Evolutionary conservation across 2,329 filamentous ascomycete genomes (phyloP).

Genomic region (Cytospora piceicola): DNA sequence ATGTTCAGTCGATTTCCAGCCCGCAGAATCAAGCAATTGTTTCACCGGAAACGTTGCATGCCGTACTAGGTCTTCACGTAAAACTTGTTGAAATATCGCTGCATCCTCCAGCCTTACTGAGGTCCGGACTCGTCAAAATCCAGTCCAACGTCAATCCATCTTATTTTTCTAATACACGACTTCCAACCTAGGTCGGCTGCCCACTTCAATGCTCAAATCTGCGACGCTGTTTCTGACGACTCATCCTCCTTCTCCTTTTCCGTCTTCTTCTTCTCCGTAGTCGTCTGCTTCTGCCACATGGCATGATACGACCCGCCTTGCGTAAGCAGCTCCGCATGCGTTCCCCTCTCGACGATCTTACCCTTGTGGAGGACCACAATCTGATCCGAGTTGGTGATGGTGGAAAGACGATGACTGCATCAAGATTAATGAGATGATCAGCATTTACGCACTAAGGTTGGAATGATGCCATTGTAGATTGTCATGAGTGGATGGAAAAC

Average conservation of each 20-base stretch:
- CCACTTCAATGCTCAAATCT: neutral
- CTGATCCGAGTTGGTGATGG: slow-evolving; percentile 58
- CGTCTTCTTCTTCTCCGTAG: slow-evolving; percentile 44
- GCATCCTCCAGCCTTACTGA: too few relatives aligned
- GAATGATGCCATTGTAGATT: neutral
- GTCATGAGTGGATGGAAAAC: slow-evolving; percentile 27
- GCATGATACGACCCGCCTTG: slow-evolving; percentile 52
- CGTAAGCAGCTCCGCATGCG: slow-evolving; percentile 51
- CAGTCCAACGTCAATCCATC: neutral
- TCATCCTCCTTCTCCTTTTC: slow-evolving; percentile 28
- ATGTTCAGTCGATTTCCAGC: too few relatives aligned
- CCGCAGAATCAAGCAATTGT: too few relatives aligned
- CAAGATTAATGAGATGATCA: neutral
- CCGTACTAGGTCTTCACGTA: too few relatives aligned
- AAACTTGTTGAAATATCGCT: too few relatives aligned
- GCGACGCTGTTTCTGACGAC: neutral
- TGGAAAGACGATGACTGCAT: slow-evolving; percentile 58
- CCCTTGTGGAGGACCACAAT: slow-evolving; percentile 59
- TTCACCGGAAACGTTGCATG: too few relatives aligned
- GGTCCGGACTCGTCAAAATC: neutral
- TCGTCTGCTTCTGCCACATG: slow-evolving; percentile 58
- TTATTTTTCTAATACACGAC: neutral
- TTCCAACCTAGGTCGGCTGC: neutral
- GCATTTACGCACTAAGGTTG: neutral
- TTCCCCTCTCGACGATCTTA: slow-evolving; percentile 54